Evolutionary conservation across 2,329 filamentous ascomycete genomes (phyloP).

Genomic region (Fusarium sp.): DNA sequence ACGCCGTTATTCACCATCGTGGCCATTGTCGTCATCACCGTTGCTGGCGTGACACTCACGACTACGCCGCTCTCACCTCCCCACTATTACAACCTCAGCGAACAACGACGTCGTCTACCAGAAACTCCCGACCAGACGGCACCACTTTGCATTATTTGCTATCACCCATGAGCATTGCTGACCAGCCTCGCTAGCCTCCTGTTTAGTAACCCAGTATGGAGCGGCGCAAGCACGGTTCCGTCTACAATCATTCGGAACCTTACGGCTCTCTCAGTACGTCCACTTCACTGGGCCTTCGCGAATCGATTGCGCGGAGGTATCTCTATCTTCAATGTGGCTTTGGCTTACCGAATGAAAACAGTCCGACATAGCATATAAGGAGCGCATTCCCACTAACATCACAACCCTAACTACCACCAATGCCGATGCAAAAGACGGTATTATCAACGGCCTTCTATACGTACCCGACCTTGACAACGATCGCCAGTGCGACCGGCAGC

Average conservation of each 20-base stretch:
- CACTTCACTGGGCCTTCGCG: neutral
- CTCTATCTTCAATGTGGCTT: neutral
- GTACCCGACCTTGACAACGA: conserved; percentile 74
- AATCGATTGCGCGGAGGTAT: neutral
- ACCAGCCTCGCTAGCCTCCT: conserved; percentile 59
- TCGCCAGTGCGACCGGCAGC: conserved; percentile 71
- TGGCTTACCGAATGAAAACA: conserved; percentile 43
- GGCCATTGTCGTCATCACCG: conserved; percentile 16
- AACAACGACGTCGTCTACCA: conserved; percentile 1
- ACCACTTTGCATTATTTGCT: conserved; percentile 5
- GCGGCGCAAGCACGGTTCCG: conserved; percentile 60
- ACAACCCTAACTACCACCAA: conserved; percentile 80
- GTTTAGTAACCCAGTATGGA: conserved; percentile 69
- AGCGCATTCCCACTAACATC: conserved; percentile 67
- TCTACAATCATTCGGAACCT: conserved; percentile 68
- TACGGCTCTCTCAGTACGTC: conserved; percentile 65
- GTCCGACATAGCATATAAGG: conserved; percentile 64
- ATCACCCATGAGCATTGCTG: conserved; percentile 23
- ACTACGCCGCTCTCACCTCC: conserved; percentile 8
- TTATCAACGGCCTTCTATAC: conserved; percentile 84
- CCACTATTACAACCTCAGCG: conserved; percentile 13
- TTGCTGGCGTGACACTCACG: conserved; percentile 8
- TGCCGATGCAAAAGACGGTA: conserved; percentile 60
- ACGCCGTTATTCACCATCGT: conserved; percentile 12
- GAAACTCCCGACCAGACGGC: neutral